Base-by-base conservation (phyloP, 2,329 filamentous ascomycete genomes). In the Eutypa lata region DNA sequence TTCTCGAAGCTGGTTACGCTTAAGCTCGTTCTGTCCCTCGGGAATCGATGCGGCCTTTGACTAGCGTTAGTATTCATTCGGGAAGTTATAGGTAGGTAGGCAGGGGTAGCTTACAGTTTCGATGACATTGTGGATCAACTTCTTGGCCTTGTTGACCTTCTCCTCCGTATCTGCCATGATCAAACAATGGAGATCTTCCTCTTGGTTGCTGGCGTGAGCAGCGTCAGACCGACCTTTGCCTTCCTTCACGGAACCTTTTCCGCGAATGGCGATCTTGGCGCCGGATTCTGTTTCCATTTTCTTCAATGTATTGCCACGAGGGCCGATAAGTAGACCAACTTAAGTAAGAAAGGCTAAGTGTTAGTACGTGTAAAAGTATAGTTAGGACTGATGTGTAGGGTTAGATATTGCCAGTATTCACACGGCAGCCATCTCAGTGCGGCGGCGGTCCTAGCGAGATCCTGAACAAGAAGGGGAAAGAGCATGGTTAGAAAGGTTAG, bases 81-180 rank as follows among this genome's bases (percentile, higher is more conserved):
- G 31, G 11, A 31, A 33, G 18, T 10, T 35, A 7, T 38, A 14
- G 22, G 19, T 16, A 47, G 26, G 19, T n/a, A 22, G 33, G 16
- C 5, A n/a, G n/a, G n/a, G n/a, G n/a, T 48, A 22, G 83, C 88
- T 78, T 80, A 95, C 93, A 55, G 94, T 99, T 75, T 99, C 94
- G 69, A 99, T 97, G 67, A 99, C 89, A 62, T 97, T 97, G 75
- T 99, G 93, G 59, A 99, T 96, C 57, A 97, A 76, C 75, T 96
- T 91, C 80, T 97, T 99, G 61, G 94, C 94, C 76, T 97, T 99
- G 79, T 96, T 96, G 71, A 99, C 92, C 78, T 99, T 99, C 58
- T 99, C 94, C 77, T 99, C 95, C 37, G 93, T 97, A 69, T 99
- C 94, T 68, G 94, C 94, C 94, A 99, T 99, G 77, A 99, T 97